These are phyloP conservation scores for Rhynchosporium graminicola DNA, from an alignment of 2,329 filamentous ascomycete genomes.

Conservation along the genomic window DNA sequence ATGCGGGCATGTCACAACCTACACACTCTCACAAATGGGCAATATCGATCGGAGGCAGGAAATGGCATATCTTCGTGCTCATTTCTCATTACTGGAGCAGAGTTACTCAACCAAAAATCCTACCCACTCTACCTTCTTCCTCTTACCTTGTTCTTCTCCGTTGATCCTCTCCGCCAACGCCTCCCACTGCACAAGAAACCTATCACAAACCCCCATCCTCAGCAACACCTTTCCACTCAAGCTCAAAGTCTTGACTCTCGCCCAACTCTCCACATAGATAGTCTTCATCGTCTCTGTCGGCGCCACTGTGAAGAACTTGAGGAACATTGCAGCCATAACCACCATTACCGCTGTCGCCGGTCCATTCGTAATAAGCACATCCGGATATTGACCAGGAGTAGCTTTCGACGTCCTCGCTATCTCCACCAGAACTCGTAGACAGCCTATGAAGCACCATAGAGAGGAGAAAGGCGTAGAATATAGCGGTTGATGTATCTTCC, in stretches of 20 bases:
- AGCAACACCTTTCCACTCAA: conserved; percentile 79
- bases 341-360: conserved; percentile 86
- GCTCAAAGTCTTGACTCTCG: conserved; percentile 78
- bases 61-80: background rate
- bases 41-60: no score
- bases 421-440: conserved; percentile 55
- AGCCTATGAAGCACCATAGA: conserved; percentile 63
- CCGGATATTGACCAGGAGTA: conserved; percentile 55
- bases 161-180: conserved; percentile 40
- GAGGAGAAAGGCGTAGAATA: conserved; percentile 71
- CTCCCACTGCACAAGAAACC: conserved; percentile 82
- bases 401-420: conserved; percentile 35
- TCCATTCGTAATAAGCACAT: conserved; percentile 82
- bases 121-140: conserved; percentile 35
- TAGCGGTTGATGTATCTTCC: conserved; percentile 79
- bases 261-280: conserved; percentile 92
- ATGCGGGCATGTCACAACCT: no score
- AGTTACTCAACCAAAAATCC: conserved; percentile 39
- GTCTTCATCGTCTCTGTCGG: conserved; percentile 65
- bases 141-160: conserved; percentile 22
- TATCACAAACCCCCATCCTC: conserved; percentile 64
- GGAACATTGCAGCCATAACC: conserved; percentile 54
- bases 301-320: conserved; percentile 51
- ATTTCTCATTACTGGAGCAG: background rate
- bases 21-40: no score